Evolutionary conservation across 352 stramenopile genomes (phyloP), one percentile per base, ranked within the genome.

Genomic region (Globisporangium camurandrum): DNA sequence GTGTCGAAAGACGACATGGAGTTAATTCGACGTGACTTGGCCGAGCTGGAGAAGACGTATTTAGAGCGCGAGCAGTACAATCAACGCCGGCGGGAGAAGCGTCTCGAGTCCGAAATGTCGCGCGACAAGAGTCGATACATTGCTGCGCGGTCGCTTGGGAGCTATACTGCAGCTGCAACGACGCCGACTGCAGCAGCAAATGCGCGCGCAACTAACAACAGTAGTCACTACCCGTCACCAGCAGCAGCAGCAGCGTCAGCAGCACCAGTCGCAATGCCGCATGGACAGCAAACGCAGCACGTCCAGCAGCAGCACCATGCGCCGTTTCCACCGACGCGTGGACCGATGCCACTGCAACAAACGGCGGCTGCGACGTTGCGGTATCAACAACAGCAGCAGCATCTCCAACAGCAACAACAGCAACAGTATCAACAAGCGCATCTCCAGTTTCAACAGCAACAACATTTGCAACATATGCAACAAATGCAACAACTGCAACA

Each of bases 41-140:
- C 79, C 1, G 88, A 97, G 54, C 70, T 97, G 2, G 96, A 99
- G 67, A 90, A 95, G 28, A 95, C 88, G 26, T 99, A 98, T 61
- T 67, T 99, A 27, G 91, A 98, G 57, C 64, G 95, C 11, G 92
- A 96, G 50, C 88, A 97, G 58, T 97, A 93, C 34, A 98, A 98
- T 69, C 84, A 93, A 73, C 66, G 86, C 67, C 62, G 96, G 62
- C 73, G 74, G n/a, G 74, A 93, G 60, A 89, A 93, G 65, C 69
- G 82, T 8, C 71, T 90, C 44, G 79, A 94, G 56, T 88, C 71
- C 27, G 80, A 94, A 52, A 63, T 92, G 8, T 88, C 72, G 5
- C 64, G 74, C 28, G 80, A 89, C 46, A 86, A 89, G 47, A 81
- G 71, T 31, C 68, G 72, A 17, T 86, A 78, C 58, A 65, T 77